These are phyloP conservation scores for Trypanosoma melophagium DNA, from an alignment of 208 protist species.

Conservation along the genomic window DNA sequence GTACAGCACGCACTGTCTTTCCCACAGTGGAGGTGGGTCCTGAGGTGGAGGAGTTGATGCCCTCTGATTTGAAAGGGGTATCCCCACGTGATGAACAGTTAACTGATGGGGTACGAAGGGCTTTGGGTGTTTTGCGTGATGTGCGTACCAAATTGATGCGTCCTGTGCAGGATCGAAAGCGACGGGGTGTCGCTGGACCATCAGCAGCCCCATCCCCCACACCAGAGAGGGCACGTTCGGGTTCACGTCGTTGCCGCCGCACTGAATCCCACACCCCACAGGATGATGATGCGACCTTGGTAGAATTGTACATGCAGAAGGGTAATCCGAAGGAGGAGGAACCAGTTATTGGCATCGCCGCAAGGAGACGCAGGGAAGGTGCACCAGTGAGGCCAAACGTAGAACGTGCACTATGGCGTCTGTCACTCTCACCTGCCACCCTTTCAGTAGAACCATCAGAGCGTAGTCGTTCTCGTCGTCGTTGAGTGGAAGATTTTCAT, in stretches of 20 bases:
- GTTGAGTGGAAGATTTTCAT: slow-evolving; percentile 14
- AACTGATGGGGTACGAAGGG: slow-evolving; percentile 60
- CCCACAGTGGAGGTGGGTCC: background rate
- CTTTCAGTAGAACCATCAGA: slow-evolving; percentile 30
- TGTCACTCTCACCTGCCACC: slow-evolving; percentile 40
- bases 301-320: slow-evolving; percentile 7
- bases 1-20: slow-evolving; percentile 27
- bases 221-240: slow-evolving; percentile 9
- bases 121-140: slow-evolving; percentile 64
- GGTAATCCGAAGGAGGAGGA: slow-evolving; percentile 5
- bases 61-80: background rate
- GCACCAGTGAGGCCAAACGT: slow-evolving; percentile 37
- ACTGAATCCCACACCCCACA: slow-evolving; percentile 1
- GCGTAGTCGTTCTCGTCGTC: slow-evolving; percentile 42
- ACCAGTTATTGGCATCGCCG: slow-evolving; percentile 53
- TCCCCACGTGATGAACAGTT: slow-evolving; percentile 17
- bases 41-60: background rate
- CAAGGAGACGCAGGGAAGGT: slow-evolving; percentile 49
- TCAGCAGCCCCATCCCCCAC: slow-evolving; percentile 12
- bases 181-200: slow-evolving; percentile 7
- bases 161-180: slow-evolving; percentile 23
- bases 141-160: slow-evolving; percentile 48
- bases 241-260: slow-evolving; percentile 10
- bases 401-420: slow-evolving; percentile 58
- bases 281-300: slow-evolving; percentile 10